Conservation (phyloP, 2,329 filamentous ascomycete genomes). For the Fusarium oxysporum region DNA sequence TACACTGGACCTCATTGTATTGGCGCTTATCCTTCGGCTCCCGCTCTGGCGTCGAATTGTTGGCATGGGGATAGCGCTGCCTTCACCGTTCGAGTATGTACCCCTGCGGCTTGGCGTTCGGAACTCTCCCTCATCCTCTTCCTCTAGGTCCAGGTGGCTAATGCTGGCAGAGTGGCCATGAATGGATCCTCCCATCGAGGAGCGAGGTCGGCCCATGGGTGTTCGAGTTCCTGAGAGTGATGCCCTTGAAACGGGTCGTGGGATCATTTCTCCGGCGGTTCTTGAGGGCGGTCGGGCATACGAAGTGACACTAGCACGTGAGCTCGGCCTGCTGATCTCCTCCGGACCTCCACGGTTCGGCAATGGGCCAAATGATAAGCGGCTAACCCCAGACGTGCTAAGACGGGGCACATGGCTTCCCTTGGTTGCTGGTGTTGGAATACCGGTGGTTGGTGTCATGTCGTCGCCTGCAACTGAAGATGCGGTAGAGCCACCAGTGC, state of each 20-base stretch:
- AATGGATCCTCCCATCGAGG: constrained; percentile 74
- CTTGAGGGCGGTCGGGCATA: constrained; percentile 66
- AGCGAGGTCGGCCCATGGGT: constrained; percentile 76
- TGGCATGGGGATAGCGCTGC: constrained; percentile 61
- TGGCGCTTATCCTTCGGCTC: constrained; percentile 56
- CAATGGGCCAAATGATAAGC: constrained; percentile 72
- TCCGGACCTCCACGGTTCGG: constrained; percentile 65
- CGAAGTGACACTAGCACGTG: constrained; percentile 73
- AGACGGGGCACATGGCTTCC: constrained; percentile 67
- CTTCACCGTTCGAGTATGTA: constrained; percentile 63
- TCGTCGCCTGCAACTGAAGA: constrained; percentile 65
- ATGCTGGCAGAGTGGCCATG: constrained; percentile 70
- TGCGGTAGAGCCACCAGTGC: constrained; percentile 68
- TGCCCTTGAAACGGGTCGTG: constrained; percentile 73
- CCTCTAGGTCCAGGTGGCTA: constrained; percentile 63
- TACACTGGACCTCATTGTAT: constrained; percentile 49
- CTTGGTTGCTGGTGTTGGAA: constrained; percentile 51
- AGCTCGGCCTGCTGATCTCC: constrained; percentile 72
- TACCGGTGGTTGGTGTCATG: constrained; percentile 60
- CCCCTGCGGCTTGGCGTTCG: constrained; percentile 67
- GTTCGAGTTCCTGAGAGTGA: constrained; percentile 72
- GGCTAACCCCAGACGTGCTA: constrained; percentile 71
- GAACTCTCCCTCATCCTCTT: constrained; percentile 55
- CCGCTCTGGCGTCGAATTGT: constrained; percentile 58
- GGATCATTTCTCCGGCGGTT: constrained; percentile 60